Base-by-base conservation (phyloP, 768 basidiomycete genomes). In the Boletellus ananas region DNA sequence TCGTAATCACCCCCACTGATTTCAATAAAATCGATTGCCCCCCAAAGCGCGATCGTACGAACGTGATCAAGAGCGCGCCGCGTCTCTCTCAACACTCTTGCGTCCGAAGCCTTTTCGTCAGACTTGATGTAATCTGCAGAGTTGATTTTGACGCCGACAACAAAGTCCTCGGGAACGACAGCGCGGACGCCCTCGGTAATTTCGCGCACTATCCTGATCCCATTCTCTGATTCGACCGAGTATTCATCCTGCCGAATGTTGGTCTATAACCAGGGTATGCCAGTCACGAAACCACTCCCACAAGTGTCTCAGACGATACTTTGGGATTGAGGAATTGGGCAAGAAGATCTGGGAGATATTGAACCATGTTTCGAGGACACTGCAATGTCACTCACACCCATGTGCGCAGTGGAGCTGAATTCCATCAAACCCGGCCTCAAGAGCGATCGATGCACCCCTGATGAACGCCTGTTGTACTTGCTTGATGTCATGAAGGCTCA, bases 1-100 rank as follows among this genome's bases (percentile, higher is more conserved):
- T 91, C 88, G 57, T 94, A 95, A 62, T 85, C 84, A 0, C 92
- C 92, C 2, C 92, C 92, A 48, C 85, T 90, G 51, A 95, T 79
- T 66, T 95, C 92, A 44, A 95, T 81, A 59, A 92, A 87, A 64
- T 95, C 92, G 6, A 94, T 60, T 16, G 70, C 68, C 1, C 76
- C 75, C 83, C 89, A 90, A 34, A 65, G 62, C 0, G 84, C 79
- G 23, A 93, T 80, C 34, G 74, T 63, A 16, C 69, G 65, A 13
- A 92, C 71, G 59, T 93, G 84, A 18, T 74, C 66, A 2, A 91
- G 66, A 1, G 84, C 84, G 20, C 76, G 70, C 60, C 29, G 52
- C 25, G 47, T 43, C 31, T 68, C 62, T 6, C 63, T 59, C 33
- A 36, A 34, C 6, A 51, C 53, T 39, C 72, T 71, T 54, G 71